Evolutionary conservation across 2,329 filamentous ascomycete species (phyloP).

Genomic region (Aspergillus niger): DNA sequence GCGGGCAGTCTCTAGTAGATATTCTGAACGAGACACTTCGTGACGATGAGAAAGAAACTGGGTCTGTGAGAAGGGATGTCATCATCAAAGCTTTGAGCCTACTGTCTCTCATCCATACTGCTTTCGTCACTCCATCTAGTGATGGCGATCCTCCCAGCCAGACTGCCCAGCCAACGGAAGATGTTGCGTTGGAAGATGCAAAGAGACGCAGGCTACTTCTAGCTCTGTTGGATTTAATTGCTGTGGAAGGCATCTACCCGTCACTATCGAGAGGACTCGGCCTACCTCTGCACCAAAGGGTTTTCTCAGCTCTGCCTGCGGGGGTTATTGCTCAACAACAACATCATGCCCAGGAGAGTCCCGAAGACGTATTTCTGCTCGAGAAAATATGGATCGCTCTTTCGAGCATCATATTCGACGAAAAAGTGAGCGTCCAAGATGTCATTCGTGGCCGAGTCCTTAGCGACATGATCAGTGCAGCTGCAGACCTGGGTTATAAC

Average conservation of each 20-base stretch:
- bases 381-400: conserved; percentile 32
- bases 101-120: conserved; percentile 37
- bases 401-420: conserved; percentile 35
- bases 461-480: conserved; percentile 44
- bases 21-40: conserved; percentile 29
- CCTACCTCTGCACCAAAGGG: conserved; percentile 46
- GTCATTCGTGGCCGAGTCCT: conserved; percentile 43
- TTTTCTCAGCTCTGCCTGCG: conserved; percentile 46
- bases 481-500: conserved; percentile 43
- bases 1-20: conserved; percentile 38
- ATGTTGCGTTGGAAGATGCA: conserved; percentile 43
- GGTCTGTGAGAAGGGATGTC: conserved; percentile 29
- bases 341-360: conserved; percentile 20
- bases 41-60: conserved; percentile 17
- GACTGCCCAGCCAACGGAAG: conserved; percentile 19
- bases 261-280: conserved; percentile 46
- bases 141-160: conserved; percentile 11
- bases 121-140: conserved; percentile 32
- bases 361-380: conserved; percentile 35
- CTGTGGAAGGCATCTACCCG: conserved; percentile 49
- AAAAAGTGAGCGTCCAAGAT: conserved; percentile 39
- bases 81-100: conserved; percentile 38
- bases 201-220: conserved; percentile 43
- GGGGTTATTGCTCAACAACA: conserved; percentile 45
- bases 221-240: conserved; percentile 46